Base-by-base conservation (phyloP, 495 filamentous ascomycete species). In the Staphylotrichum longicolle region DNA sequence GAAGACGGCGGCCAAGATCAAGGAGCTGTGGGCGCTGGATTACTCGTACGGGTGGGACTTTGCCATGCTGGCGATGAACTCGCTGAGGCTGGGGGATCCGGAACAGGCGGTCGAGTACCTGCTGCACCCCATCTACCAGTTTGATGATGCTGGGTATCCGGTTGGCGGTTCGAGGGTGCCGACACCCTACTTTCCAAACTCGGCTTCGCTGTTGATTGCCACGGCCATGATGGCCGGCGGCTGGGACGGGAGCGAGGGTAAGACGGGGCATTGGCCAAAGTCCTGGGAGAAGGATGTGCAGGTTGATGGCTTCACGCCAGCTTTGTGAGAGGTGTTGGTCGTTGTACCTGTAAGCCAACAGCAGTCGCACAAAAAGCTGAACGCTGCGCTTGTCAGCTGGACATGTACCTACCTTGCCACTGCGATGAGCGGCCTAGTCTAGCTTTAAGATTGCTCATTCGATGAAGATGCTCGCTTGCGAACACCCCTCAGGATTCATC, bases 171-270 rank as follows among this genome's bases (percentile, higher is more conserved):
- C 72, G 35, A 69, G 78, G 39, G 81, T 84, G 33, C 75, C 82
- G 35, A 84, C 82, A 35, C 81, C 82, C 8, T 85, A 84, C 68
- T 82, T 85, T 44, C 82, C 82, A 2, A 76, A 75, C 20, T 73
- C 72, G 42, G 75, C 76, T 11, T 72, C 74, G 15, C 71, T 83
- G 53, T 55, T 86, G 54, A 50, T 81, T 9, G 82, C 81, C 4
- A 72, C 79, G 58, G 81, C 76, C 7, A 83, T 83, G 80, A 79
- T 85, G 77, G 78, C 79, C 7, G 80, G 81, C 8, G 80, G 78
- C 0, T 82, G 80, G 80, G 77, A 81, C 57, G 82, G 74, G 4
- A 67, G 66, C 27, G 73, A 69, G 45, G 80, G 76, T 7, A 54
- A 42, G 52, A 37, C 46, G 27, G 46, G 53, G 55, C 71, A 79